These are phyloP conservation scores for Moelleriella libera DNA, from an alignment of 2,329 filamentous ascomycete genomes.

Conservation along the genomic window DNA sequence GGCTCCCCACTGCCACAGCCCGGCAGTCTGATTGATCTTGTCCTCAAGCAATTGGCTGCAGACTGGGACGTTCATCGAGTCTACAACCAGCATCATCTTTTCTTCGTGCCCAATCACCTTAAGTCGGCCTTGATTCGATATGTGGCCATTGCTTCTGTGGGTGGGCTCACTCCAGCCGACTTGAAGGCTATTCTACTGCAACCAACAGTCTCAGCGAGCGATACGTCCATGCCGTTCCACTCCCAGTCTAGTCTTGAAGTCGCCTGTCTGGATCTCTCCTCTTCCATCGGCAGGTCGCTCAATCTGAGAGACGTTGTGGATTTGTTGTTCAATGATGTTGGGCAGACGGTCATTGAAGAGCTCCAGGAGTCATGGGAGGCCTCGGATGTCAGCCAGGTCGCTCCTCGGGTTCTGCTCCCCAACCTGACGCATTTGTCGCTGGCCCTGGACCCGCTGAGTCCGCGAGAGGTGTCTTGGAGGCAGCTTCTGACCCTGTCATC, in stretches of 20 bases:
- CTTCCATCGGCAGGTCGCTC: slow-evolving; percentile 35
- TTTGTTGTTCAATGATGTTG: slow-evolving; percentile 29
- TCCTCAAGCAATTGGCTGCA: slow-evolving; percentile 32
- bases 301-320: slow-evolving; percentile 36
- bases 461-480: slow-evolving; percentile 36
- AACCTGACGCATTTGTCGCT: slow-evolving; percentile 48
- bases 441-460: slow-evolving; percentile 25
- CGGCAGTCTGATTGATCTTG: slow-evolving; percentile 36
- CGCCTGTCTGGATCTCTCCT: slow-evolving; percentile 37
- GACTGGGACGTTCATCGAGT: slow-evolving; percentile 41
- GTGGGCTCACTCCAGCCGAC: slow-evolving; percentile 35
- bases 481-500: slow-evolving; percentile 39
- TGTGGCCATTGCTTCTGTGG: slow-evolving; percentile 27
- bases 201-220: slow-evolving; percentile 9
- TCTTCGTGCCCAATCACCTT: slow-evolving; percentile 37
- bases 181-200: slow-evolving; percentile 30
- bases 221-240: slow-evolving; percentile 12
- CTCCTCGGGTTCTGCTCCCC: slow-evolving; percentile 30
- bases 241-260: slow-evolving; percentile 19
- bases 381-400: slow-evolving; percentile 15
- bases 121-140: slow-evolving; percentile 37
- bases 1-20: slow-evolving; percentile 26
- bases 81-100: slow-evolving; percentile 43
- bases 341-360: slow-evolving; percentile 9
- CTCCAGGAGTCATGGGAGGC: slow-evolving; percentile 41